Conservation (phyloP, 164 flowering plant genomes). For the Tinospora cordifolia region DNA sequence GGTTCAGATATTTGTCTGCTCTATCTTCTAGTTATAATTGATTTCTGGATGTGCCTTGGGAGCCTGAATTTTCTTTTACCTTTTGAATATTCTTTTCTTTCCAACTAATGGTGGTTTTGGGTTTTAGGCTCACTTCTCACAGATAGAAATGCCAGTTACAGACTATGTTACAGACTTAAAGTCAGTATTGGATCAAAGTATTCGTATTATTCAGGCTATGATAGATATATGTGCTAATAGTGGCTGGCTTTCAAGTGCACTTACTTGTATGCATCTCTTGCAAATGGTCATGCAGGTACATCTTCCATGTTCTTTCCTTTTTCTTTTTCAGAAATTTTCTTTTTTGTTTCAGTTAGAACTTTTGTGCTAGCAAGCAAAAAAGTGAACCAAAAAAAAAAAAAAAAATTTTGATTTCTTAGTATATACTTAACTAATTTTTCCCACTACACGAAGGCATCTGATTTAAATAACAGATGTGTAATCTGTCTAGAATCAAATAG, state of each 20-base stretch:
- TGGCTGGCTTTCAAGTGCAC: conserved; percentile 91
- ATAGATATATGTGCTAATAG: conserved; percentile 96
- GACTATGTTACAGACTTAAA: conserved; percentile 94
- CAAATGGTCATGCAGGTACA: conserved; percentile 99
- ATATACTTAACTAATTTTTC: too few relatives aligned
- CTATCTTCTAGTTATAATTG: background rate
- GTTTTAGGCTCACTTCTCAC: conserved; percentile 91
- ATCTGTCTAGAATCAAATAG: too few relatives aligned
- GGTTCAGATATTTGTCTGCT: conserved; percentile 31
- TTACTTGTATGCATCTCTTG: conserved; percentile 90
- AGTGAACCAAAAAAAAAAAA: too few relatives aligned
- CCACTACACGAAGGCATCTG: too few relatives aligned
- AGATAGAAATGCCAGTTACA: conserved; percentile 76
- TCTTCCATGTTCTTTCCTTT: background rate
- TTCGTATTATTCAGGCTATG: conserved; percentile 97
- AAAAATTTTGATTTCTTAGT: too few relatives aligned
- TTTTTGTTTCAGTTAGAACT: too few relatives aligned
- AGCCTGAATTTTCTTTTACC: background rate
- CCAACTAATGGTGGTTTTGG: conserved; percentile 3
- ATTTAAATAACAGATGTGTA: too few relatives aligned
- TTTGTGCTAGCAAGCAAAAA: too few relatives aligned
- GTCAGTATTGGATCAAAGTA: conserved; percentile 96
- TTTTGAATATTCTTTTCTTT: conserved; percentile 1
- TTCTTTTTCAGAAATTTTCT: too few relatives aligned
- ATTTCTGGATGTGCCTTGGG: background rate